Evolutionary conservation across 805 yeast genomes (phyloP), one percentile per base, ranked within the genome.

Genomic region (Myxozyma neotropica): DNA sequence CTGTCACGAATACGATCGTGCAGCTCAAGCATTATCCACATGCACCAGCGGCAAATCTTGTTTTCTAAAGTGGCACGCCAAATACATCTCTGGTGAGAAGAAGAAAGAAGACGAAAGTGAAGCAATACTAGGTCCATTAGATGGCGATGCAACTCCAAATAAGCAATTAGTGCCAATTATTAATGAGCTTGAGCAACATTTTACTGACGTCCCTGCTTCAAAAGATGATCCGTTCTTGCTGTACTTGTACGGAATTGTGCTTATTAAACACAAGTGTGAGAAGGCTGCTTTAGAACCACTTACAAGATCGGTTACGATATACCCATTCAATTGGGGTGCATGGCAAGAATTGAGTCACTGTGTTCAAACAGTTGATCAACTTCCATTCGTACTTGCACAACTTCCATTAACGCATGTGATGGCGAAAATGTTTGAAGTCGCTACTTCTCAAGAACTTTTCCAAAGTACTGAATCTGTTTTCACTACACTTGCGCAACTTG

Each of bases 261-360:
- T 85, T 48, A 75, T 84, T 55, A 85, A 83, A 7, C 86, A 86
- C 67, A 84, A 84, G 50, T 84, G 86, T 64, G 73, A 74, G n/a
- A 65, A 75, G 1, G 71, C 76, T 36, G 97, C 97, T 0, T 84
- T 86, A 58, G 77, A 80, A 24, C 76, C 77, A 46, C 78, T 92
- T 33, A 76, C 84, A 31, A 78, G 78, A 48, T 86, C 97, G 0
- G 70, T 93, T 13, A 75, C 80, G 24, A 52, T 79, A 29, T 90
- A 86, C 67, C 96, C 97, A 0, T 88, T 80, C 72, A 93, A 93
- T 72, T 94, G 99, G 99, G 82, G 92, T 55, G 87, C 94, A 59
- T 94, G 97, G 97, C 79, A 81, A 58, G 97, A 93, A 70, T 76
- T 94, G 84, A 12, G 76, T 83, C 3, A 83, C 89, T 54, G 74